Evolutionary conservation across 345 rosid genomes (phyloP).

Genomic region (Sonneratia caseolaris): DNA sequence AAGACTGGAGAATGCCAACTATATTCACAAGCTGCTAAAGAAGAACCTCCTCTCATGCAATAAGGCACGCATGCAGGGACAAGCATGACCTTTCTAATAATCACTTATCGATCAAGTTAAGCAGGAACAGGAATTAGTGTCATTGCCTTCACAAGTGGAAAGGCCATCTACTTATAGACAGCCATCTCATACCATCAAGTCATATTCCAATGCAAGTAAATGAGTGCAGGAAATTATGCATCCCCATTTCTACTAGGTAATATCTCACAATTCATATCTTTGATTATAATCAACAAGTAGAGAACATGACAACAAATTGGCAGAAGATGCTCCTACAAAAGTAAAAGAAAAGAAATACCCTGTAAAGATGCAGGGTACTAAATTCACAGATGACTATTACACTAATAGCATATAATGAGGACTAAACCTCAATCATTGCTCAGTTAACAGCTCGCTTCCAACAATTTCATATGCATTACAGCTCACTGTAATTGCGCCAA

Average conservation of each 20-base stretch:
- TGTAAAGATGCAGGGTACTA: not conserved
- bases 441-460: not conserved
- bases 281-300: not conserved
- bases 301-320: not conserved
- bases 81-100: too few species aligned
- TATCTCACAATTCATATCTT: not conserved
- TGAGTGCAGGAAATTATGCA: not conserved
- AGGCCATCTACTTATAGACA: too few species aligned
- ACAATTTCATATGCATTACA: slow-evolving; percentile 28
- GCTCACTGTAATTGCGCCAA: slow-evolving; percentile 96
- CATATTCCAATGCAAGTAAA: not conserved
- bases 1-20: too few species aligned
- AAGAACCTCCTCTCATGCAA: not conserved
- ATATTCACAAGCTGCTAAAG: too few species aligned
- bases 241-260: not conserved
- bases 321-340: not conserved
- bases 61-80: not conserved
- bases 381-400: not conserved
- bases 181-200: too few species aligned
- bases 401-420: not conserved
- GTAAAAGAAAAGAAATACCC: not conserved
- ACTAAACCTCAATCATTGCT: not conserved
- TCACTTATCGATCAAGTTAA: too few species aligned
- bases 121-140: not conserved
- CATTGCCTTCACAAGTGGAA: not conserved